phyloP scores from a whole-genome alignment of 1,284 basidiomycete genomes.

The Tilletiopsis washingtonensis region DNA sequence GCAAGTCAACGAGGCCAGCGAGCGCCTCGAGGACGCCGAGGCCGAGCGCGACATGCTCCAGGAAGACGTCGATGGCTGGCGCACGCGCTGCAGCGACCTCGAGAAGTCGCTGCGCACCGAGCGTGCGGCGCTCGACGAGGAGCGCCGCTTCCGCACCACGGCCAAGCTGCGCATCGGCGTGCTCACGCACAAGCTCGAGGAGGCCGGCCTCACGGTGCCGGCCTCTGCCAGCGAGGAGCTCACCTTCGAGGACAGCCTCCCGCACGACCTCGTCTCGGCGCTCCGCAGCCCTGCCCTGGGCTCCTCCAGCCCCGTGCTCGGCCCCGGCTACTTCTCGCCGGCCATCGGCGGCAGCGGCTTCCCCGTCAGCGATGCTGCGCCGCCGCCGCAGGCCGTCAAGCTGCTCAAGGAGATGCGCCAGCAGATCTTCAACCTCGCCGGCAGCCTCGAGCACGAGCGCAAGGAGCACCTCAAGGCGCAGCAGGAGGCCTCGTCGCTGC shows the following conservation, averaged over 20 bases:
- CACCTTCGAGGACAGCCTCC: conserved; percentile 1
- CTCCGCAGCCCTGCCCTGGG: conserved; percentile 26
- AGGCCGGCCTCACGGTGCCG: conserved; percentile 10
- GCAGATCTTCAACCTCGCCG: conserved; percentile 45
- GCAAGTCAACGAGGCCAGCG: conserved; percentile 14
- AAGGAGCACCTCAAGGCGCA: conserved; percentile 32
- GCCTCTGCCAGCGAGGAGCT: neutral
- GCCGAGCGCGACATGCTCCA: conserved; percentile 40
- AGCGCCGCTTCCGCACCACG: conserved; percentile 17
- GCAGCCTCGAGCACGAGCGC: conserved; percentile 40
- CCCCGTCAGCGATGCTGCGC: neutral
- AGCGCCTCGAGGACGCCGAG: conserved; percentile 28
- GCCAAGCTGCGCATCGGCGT: conserved; percentile 25
- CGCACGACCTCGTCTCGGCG: conserved; percentile 11
- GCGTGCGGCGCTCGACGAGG: conserved; percentile 27
- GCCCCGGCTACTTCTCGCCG: conserved; percentile 17
- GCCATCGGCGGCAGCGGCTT: conserved; percentile 12
- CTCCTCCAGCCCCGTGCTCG: conserved; percentile 13
- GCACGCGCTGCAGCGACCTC: conserved; percentile 34
- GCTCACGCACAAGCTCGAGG: conserved; percentile 21
- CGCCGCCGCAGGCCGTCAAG: conserved; percentile 31
- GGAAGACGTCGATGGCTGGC: conserved; percentile 44
- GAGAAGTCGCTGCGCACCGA: conserved; percentile 34
- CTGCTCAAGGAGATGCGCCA: conserved; percentile 44
- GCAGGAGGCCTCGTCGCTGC: conserved; percentile 19